Percentiles rank a stretch among this genome's conserved stretches.
phyloP scores from a whole-genome alignment of 495 filamentous ascomycete species.

The Massariosphaeria phaeospora region DNA sequence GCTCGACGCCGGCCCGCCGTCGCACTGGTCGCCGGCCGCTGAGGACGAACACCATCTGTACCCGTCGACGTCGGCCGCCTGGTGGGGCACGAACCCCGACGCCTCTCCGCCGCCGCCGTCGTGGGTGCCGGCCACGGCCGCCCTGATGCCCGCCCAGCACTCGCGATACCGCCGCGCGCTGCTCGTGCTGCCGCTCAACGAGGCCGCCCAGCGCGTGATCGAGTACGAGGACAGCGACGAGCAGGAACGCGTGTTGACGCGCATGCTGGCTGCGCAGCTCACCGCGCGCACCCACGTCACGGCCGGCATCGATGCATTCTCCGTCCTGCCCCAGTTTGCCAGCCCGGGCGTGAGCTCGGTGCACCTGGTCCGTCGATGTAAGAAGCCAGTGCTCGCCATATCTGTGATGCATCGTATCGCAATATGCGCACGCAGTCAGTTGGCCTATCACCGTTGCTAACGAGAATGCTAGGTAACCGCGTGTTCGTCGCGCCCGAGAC shows the following conservation, averaged over 20 bases:
- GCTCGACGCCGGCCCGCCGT: background rate
- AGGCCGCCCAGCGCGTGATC: background rate
- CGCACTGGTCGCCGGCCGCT: background rate
- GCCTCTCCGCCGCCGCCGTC: background rate
- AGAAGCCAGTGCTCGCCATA: too few species aligned
- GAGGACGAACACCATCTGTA: background rate
- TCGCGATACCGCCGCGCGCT: conserved; percentile 2
- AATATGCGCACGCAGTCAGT: background rate
- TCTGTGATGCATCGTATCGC: too few species aligned
- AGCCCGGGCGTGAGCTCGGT: conserved; percentile 15
- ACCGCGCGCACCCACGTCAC: background rate
- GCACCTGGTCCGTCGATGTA: conserved; percentile 21
- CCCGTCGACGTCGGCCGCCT: background rate
- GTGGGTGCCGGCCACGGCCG: background rate
- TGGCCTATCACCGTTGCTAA: background rate
- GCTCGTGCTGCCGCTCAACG: background rate
- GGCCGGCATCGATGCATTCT: conserved; percentile 22
- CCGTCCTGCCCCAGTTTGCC: conserved; percentile 13
- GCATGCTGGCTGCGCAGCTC: conserved; percentile 5
- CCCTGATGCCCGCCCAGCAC: background rate
- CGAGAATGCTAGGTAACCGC: conserved; percentile 11
- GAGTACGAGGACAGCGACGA: conserved; percentile 18
- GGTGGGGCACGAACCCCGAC: background rate
- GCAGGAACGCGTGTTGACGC: background rate
- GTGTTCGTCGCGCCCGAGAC: conserved; percentile 10